phyloP scores from a whole-genome alignment of 2,329 filamentous ascomycete genomes.

The Aspergillus fijiensis region DNA sequence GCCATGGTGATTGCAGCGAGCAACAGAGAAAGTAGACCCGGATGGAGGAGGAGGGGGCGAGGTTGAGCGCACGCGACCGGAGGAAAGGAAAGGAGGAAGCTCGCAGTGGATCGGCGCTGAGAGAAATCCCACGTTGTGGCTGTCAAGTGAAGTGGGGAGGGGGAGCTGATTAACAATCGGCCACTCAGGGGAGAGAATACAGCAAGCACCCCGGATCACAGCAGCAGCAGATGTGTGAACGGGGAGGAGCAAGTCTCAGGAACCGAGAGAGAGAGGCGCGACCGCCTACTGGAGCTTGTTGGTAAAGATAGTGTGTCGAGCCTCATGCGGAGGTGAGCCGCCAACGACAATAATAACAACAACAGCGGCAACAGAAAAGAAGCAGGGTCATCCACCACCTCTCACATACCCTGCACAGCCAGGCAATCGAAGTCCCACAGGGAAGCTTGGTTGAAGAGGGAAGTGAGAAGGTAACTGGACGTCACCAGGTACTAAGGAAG shows the following conservation, averaged over 20 bases:
- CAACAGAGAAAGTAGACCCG: neutral
- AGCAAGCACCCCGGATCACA: neutral
- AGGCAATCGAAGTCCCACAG: neutral
- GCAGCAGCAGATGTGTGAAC: neutral
- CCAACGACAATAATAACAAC: constrained; percentile 4
- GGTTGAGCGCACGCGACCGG: neutral
- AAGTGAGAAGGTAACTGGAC: neutral
- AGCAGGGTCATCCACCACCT: neutral
- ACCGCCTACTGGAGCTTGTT: constrained; percentile 2
- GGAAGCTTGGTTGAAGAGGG: neutral
- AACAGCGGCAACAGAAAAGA: neutral
- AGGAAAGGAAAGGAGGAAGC: neutral
- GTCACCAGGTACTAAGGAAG: neutral
- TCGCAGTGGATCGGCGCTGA: neutral
- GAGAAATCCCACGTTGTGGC: constrained; percentile 2
- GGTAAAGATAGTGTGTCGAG: constrained; percentile 4
- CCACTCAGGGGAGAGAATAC: neutral
- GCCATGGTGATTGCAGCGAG: constrained; percentile 46
- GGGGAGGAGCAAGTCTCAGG: neutral
- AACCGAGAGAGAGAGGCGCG: neutral
- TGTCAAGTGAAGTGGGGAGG: neutral
- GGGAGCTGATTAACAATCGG: neutral
- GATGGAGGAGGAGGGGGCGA: neutral
- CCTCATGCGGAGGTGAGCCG: constrained; percentile 7
- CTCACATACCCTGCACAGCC: constrained; percentile 3